Conservation (phyloP, 495 filamentous ascomycete genomes). For the Pyrenula aspistea region DNA sequence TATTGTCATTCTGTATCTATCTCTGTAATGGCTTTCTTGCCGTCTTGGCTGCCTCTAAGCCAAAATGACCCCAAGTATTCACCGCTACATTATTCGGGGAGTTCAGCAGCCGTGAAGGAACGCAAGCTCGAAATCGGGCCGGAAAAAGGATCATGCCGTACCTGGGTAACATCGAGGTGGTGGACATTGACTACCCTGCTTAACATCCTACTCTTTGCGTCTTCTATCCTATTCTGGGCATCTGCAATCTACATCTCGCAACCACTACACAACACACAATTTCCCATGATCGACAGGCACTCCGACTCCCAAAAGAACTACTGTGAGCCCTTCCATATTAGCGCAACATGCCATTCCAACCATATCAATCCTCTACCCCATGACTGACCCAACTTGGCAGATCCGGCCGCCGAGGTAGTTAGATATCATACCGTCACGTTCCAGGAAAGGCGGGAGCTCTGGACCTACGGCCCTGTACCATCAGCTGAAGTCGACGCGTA, state of each 20-base stretch:
- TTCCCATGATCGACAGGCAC: not conserved
- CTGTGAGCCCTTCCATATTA: not conserved
- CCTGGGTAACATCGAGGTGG: not conserved
- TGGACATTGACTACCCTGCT: not conserved
- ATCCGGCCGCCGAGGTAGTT: not conserved
- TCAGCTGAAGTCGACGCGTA: not conserved
- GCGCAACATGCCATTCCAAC: not conserved
- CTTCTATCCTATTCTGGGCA: not conserved
- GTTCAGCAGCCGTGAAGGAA: not conserved
- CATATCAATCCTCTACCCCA: not conserved
- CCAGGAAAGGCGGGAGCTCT: not conserved
- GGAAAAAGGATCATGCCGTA: not conserved
- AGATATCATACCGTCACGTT: not conserved
- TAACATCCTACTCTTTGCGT: not conserved
- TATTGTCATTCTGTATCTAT: not conserved
- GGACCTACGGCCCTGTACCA: not conserved
- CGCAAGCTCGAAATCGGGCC: not conserved
- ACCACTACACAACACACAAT: not conserved
- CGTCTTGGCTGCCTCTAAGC: not conserved
- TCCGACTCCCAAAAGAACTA: not conserved
- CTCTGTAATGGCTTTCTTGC: not conserved
- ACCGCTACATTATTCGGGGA: not conserved
- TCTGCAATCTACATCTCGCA: not conserved
- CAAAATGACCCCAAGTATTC: not conserved
- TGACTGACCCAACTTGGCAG: not conserved